Percentiles rank a stretch among this genome's conserved stretches.
phyloP scores from a whole-genome alignment of 305 asterid genomes.

The Rubia balearica region DNA sequence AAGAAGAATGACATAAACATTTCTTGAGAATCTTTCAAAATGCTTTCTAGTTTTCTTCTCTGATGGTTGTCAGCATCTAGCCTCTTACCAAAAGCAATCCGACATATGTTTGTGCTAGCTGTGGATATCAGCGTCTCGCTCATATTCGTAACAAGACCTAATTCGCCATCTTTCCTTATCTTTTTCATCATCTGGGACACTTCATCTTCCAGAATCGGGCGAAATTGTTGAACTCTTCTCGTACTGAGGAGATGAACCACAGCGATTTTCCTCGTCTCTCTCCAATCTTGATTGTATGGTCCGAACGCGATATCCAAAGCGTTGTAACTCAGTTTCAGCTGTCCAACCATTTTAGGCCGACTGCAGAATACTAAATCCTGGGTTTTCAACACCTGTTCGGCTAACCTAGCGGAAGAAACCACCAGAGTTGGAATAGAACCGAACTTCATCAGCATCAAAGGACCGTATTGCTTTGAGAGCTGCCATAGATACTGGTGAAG shows the following conservation, averaged over 20 bases:
- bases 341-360: background rate
- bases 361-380: conserved; percentile 7
- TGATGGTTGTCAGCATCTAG: background rate
- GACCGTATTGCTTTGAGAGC: conserved; percentile 13
- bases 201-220: conserved; percentile 14
- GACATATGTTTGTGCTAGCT: background rate
- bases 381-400: conserved; percentile 9
- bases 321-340: conserved; percentile 4
- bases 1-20: conserved; percentile 3
- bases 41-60: background rate
- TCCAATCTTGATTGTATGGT: background rate
- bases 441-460: background rate
- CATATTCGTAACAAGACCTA: background rate
- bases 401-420: conserved; percentile 15
- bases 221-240: conserved; percentile 3
- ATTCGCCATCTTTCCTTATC: background rate
- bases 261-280: background rate
- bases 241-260: conserved; percentile 11
- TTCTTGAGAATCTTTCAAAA: background rate
- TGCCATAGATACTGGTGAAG: conserved; percentile 3
- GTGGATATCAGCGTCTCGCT: conserved; percentile 4
- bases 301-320: conserved; percentile 2
- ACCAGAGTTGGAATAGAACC: conserved; percentile 6
- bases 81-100: conserved; percentile 13
- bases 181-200: background rate